A percentile compares a stretch with the other conserved stretches of the same genome.
Evolutionary conservation across 2,329 filamentous ascomycete species (phyloP).

Genomic region (Lachnellula occidentalis): DNA sequence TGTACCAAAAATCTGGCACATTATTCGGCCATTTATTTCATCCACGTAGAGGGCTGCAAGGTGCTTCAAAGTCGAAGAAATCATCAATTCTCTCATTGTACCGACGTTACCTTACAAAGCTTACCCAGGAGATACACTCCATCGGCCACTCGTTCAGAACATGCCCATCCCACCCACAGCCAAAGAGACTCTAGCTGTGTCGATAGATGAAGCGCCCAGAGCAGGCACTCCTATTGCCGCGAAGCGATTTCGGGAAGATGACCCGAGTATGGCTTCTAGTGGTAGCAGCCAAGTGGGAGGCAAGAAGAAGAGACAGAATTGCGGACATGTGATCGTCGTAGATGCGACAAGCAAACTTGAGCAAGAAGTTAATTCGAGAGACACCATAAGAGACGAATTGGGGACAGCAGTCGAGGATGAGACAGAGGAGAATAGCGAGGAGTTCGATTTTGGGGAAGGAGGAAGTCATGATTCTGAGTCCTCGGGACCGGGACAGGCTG

Average conservation of each 20-base stretch:
- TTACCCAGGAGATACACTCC: slow-evolving; percentile 4
- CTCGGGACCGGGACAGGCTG: slow-evolving; percentile 5
- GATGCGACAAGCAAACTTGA: slow-evolving; percentile 8
- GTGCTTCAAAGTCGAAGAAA: slow-evolving; percentile 9
- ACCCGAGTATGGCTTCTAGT: slow-evolving; percentile 10
- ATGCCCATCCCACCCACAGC: slow-evolving; percentile 6
- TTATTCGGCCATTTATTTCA: too few relatives aligned
- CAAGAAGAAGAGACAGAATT: slow-evolving; percentile 9
- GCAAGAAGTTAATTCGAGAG: slow-evolving; percentile 10
- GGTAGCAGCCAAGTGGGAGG: slow-evolving; percentile 7
- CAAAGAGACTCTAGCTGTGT: slow-evolving; percentile 8
- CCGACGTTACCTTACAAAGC: slow-evolving; percentile 8
- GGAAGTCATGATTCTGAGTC: slow-evolving; percentile 9
- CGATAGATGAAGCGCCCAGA: slow-evolving; percentile 6
- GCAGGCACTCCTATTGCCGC: slow-evolving; percentile 7
- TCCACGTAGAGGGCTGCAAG: too few relatives aligned
- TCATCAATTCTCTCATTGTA: slow-evolving; percentile 5
- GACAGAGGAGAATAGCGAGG: slow-evolving; percentile 8
- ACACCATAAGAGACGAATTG: slow-evolving; percentile 10
- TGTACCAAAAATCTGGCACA: too few relatives aligned
- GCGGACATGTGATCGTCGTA: slow-evolving; percentile 7
- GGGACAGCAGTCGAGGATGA: slow-evolving; percentile 8
- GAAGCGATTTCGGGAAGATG: slow-evolving; percentile 9
- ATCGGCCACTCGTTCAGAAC: slow-evolving; percentile 7
- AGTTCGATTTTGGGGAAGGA: slow-evolving; percentile 9